Percentiles rank a stretch among this genome's conserved stretches.
Evolutionary conservation across 768 basidiomycete genomes (phyloP).

Genomic region (Suillus bovinus): DNA sequence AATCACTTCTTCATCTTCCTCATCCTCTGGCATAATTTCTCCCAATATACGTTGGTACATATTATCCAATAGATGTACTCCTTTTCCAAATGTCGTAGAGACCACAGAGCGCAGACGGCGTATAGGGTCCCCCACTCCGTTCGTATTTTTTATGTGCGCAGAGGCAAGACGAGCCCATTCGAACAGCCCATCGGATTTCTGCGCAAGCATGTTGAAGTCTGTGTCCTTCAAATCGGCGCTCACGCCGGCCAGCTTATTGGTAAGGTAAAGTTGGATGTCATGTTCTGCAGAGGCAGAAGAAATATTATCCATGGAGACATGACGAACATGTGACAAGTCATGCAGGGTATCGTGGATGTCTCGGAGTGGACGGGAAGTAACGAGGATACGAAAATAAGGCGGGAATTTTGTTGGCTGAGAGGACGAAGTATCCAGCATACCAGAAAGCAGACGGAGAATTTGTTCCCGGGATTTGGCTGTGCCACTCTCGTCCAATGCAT

Average conservation of each 20-base stretch:
- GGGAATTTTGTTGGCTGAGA: not conserved
- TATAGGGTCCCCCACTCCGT: not conserved
- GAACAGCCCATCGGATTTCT: constrained; percentile 23
- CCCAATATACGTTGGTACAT: constrained; percentile 1
- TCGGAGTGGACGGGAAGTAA: constrained; percentile 32
- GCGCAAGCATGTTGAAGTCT: not conserved
- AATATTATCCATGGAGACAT: constrained; percentile 4
- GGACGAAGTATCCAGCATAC: not conserved
- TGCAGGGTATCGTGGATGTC: constrained; percentile 22
- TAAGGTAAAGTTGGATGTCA: not conserved
- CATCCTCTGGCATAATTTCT: not conserved
- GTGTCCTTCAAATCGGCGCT: not conserved
- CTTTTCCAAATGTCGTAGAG: not conserved
- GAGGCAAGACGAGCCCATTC: constrained; percentile 21
- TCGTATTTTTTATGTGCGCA: constrained; percentile 1
- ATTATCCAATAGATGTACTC: constrained; percentile 1
- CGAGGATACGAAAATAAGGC: constrained; percentile 1
- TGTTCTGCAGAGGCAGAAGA: not conserved
- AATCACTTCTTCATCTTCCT: not conserved
- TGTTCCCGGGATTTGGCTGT: constrained; percentile 16
- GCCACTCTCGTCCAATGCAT: constrained; percentile 39
- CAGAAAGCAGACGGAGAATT: constrained; percentile 24
- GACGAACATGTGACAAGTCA: not conserved
- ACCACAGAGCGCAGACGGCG: not conserved
- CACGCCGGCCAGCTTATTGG: not conserved